phyloP scores from a whole-genome alignment of 1,284 basidiomycete genomes.

The Omphalotus olearius region DNA sequence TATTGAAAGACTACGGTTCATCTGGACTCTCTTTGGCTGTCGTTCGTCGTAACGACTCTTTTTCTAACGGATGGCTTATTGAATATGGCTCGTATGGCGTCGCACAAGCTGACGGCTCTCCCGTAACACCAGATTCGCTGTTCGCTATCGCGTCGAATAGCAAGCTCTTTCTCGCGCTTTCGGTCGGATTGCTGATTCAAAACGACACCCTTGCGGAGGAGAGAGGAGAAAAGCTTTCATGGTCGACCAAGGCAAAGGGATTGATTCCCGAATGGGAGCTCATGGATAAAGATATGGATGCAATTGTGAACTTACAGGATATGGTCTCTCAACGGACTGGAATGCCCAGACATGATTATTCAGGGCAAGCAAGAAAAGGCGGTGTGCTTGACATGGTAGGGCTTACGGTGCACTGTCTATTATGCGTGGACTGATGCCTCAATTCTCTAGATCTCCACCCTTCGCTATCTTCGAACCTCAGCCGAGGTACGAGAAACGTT shows the following conservation, averaged over 20 bases:
- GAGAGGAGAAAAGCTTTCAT: constrained; percentile 23
- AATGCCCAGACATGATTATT: constrained; percentile 36
- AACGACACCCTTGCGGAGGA: constrained; percentile 27
- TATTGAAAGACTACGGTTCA: constrained; percentile 30
- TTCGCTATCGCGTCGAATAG: constrained; percentile 40
- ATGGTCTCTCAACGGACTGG: constrained; percentile 38
- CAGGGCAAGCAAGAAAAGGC: constrained; percentile 20
- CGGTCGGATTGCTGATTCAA: constrained; percentile 27
- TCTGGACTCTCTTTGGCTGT: constrained; percentile 33
- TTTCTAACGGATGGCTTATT: constrained; percentile 26
- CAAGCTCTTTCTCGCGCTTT: constrained; percentile 35
- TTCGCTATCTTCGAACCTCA: constrained; percentile 35
- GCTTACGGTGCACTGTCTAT: neutral
- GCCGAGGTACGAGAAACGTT: constrained; percentile 36
- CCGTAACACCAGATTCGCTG: constrained; percentile 33
- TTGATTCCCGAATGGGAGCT: constrained; percentile 32
- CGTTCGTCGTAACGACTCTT: constrained; percentile 26
- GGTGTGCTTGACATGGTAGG: constrained; percentile 30
- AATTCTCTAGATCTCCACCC: constrained; percentile 25
- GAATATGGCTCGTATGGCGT: constrained; percentile 33
- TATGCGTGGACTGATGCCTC: neutral
- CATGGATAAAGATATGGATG: constrained; percentile 27
- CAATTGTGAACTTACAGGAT: constrained; percentile 31
- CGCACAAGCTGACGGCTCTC: constrained; percentile 26
- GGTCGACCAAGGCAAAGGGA: constrained; percentile 29